phyloP scores from a whole-genome alignment of 306 rosid species.

The Prunus padus region DNA sequence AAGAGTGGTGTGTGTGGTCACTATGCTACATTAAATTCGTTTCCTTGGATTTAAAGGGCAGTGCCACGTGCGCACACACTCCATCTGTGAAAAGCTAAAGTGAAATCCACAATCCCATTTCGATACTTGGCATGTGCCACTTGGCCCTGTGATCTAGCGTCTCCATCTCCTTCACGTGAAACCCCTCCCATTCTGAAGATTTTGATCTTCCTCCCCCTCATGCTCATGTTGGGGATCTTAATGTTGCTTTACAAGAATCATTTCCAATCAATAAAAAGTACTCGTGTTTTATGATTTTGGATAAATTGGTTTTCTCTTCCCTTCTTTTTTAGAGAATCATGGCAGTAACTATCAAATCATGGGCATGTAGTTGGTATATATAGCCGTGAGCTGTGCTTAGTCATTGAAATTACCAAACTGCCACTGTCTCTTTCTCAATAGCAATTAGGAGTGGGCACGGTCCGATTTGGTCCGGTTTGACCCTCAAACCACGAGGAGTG shows the following conservation, averaged over 20 bases:
- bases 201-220: background rate
- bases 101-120: background rate
- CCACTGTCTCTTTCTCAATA: conserved; percentile 16
- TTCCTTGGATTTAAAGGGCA: background rate
- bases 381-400: background rate
- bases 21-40: background rate
- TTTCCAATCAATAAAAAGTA: conserved; percentile 11
- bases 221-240: conserved; percentile 28
- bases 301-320: background rate
- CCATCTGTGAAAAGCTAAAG: background rate
- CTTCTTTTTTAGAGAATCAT: conserved; percentile 4
- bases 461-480: too few relatives aligned
- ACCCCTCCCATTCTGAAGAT: background rate
- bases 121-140: conserved; percentile 21
- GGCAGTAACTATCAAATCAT: conserved; percentile 21
- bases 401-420: background rate
- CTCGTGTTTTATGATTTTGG: background rate
- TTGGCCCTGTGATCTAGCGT: background rate
- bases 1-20: background rate
- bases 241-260: conserved; percentile 9
- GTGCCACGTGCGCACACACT: background rate
- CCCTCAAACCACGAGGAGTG: too few relatives aligned
- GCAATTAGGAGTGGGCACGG: too few relatives aligned
- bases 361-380: background rate
- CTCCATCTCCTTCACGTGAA: conserved; percentile 38